phyloP scores from a whole-genome alignment of 1,139 yeast species.

The Protomyces arabidopsidicola region DNA sequence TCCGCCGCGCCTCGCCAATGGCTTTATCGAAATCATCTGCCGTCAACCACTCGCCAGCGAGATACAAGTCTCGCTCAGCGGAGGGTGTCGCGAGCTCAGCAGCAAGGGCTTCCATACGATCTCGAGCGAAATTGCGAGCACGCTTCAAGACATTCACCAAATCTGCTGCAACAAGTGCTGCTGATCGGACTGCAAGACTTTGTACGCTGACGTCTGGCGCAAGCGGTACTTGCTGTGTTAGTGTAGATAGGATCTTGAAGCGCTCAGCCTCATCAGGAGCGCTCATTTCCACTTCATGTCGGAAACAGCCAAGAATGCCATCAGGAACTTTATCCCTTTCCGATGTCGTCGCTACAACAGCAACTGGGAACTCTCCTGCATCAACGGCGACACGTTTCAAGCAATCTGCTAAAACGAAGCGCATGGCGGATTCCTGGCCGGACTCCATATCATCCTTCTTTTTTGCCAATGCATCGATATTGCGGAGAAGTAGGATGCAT shows the following conservation, averaged over 20 bases:
- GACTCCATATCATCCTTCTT: constrained; percentile 58
- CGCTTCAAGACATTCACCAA: constrained; percentile 63
- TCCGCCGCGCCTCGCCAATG: constrained; percentile 75
- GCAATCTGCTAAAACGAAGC: constrained; percentile 21
- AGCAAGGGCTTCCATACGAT: constrained; percentile 43
- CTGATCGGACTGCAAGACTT: constrained; percentile 75
- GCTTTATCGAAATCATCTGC: constrained; percentile 68
- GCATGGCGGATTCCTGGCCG: constrained; percentile 18
- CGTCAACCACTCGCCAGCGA: constrained; percentile 42
- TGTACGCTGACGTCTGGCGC: constrained; percentile 55
- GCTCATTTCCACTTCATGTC: constrained; percentile 68
- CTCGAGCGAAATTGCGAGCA: constrained; percentile 57
- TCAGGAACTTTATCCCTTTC: constrained; percentile 69
- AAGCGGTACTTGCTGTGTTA: constrained; percentile 34
- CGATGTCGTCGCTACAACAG: constrained; percentile 65
- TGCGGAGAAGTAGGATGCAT: constrained; percentile 58
- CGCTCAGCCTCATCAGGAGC: constrained; percentile 82
- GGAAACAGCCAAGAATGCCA: constrained; percentile 60
- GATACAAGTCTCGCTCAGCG: constrained; percentile 1
- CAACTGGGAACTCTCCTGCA: constrained; percentile 36
- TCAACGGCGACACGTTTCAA: neutral
- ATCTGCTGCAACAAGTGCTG: constrained; percentile 88
- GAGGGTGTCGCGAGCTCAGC: constrained; percentile 31
- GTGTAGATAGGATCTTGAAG: constrained; percentile 49
- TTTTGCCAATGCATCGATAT: constrained; percentile 68